Conservation (phyloP, 768 basidiomycete genomes). For the Pleurotus salmoneostramineus region DNA sequence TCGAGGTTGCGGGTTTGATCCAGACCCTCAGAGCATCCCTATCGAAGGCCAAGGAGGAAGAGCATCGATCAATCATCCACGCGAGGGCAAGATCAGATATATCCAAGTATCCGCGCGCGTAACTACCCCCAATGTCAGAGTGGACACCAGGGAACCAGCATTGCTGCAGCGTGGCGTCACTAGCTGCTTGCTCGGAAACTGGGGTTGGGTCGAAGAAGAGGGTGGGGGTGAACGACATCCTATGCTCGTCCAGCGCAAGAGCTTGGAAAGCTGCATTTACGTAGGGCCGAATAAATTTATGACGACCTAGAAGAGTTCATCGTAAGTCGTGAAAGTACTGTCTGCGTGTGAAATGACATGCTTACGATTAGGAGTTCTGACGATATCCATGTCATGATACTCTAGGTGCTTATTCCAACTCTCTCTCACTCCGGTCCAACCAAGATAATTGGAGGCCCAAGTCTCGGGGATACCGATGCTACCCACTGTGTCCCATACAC, state of each 20-base stretch:
- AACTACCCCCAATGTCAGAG: constrained; percentile 16
- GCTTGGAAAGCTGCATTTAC: constrained; percentile 7
- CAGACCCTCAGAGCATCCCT: not conserved
- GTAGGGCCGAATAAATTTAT: not conserved
- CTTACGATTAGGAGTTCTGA: not conserved
- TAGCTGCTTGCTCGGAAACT: not conserved
- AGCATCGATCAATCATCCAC: constrained; percentile 16
- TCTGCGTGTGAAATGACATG: no score
- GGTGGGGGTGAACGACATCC: constrained; percentile 5
- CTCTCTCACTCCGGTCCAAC: not conserved
- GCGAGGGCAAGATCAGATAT: constrained; percentile 11
- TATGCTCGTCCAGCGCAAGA: constrained; percentile 10
- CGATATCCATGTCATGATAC: not conserved
- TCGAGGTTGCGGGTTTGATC: not conserved
- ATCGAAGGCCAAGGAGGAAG: constrained; percentile 8
- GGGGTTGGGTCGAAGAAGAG: constrained; percentile 1
- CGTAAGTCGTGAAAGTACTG: no score
- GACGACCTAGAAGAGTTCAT: no score
- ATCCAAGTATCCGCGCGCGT: constrained; percentile 9
- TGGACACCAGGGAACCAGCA: constrained; percentile 22
- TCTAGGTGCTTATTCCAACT: not conserved
- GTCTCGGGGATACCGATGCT: not conserved
- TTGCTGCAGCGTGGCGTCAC: constrained; percentile 8
- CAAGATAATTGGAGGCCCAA: not conserved
- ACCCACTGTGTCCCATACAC: not conserved